A percentile compares a stretch with the other conserved stretches of the same genome.
Evolutionary conservation across 2,329 filamentous ascomycete genomes (phyloP).

Genomic region (Aurifilum marmelostoma): DNA sequence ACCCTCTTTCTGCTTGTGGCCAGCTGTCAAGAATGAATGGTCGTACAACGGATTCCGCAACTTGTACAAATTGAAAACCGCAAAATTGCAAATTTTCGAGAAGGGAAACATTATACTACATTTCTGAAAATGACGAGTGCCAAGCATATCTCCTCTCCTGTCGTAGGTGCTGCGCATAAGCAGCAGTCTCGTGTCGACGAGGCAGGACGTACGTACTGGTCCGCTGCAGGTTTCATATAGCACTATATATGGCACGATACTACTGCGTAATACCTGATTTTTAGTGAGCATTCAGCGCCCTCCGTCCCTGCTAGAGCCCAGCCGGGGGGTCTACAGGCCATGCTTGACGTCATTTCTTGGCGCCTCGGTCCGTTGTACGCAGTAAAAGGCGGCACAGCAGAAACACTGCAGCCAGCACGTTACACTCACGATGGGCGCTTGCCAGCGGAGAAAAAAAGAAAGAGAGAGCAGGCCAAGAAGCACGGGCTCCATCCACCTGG

Average conservation of each 20-base stretch:
- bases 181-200: too few species aligned
- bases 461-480: too few species aligned
- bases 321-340: neutral
- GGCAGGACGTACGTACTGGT: too few species aligned
- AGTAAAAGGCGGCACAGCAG: neutral
- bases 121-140: neutral
- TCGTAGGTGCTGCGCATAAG: neutral
- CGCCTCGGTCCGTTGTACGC: neutral
- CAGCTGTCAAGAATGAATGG: too few species aligned
- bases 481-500: neutral
- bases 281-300: neutral
- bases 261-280: neutral
- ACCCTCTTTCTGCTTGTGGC: too few species aligned
- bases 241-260: neutral
- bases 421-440: slow-evolving; percentile 2
- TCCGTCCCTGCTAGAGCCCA: neutral
- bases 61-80: too few species aligned
- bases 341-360: slow-evolving; percentile 2
- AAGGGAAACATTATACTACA: neutral
- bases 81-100: too few species aligned
- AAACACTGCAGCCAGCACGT: neutral
- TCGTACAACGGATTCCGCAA: too few species aligned
- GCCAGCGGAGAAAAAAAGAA: neutral
- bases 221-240: neutral
- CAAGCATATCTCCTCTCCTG: neutral